Base-by-base conservation (phyloP, 352 stramenopile species). In the Globisporangium cylindrosporum region DNA sequence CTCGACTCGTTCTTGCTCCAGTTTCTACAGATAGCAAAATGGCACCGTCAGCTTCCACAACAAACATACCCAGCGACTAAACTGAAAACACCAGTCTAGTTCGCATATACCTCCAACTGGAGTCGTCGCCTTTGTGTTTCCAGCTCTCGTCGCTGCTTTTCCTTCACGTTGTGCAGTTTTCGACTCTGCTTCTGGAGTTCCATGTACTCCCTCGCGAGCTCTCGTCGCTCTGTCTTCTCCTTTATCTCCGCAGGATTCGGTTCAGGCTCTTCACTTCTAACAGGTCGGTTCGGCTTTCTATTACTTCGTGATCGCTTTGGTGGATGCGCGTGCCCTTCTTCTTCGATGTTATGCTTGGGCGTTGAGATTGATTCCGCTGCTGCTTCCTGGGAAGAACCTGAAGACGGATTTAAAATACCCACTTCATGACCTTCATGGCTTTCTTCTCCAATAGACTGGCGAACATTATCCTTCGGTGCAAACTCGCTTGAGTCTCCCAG, bases 181-280 rank as follows among this genome's bases (percentile, higher is more conserved):
- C 85, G 80, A 62, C 68, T 80, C 10, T 81, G 74, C 62, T 87
- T 84, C 55, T 93, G 83, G 6, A 88, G 24, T n/a, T 79, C 57
- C 73, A 93, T 92, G 36, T 82, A 91, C 59, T 91, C 86, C 14
- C 86, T 71, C 22, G 80, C 86, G 24, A 89, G 66, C 27, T 73
- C 83, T 59, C 86, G 74, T n/a, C 86, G 68, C 43, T 90, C 68
- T 20, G 75, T 57, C 4, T 66, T 75, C 38, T 87, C 79, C 36
- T 73, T 63, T 36, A n/a, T 34, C 27, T 58, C 59, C 24, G 66
- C 68, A 56, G 34, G 12, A 22, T 27, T 29, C 51, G 66, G 64
- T 46, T 73, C 51, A 38, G 32, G 36, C 1, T 48, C n/a, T 34
- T 38, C 10, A 20, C 20, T 24, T 55, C 8, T 59, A 5, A 27